Percentiles rank a stretch among this genome's conserved stretches.
phyloP scores from a whole-genome alignment of 2,329 filamentous ascomycete genomes.

The Purpureocillium lavendulum region DNA sequence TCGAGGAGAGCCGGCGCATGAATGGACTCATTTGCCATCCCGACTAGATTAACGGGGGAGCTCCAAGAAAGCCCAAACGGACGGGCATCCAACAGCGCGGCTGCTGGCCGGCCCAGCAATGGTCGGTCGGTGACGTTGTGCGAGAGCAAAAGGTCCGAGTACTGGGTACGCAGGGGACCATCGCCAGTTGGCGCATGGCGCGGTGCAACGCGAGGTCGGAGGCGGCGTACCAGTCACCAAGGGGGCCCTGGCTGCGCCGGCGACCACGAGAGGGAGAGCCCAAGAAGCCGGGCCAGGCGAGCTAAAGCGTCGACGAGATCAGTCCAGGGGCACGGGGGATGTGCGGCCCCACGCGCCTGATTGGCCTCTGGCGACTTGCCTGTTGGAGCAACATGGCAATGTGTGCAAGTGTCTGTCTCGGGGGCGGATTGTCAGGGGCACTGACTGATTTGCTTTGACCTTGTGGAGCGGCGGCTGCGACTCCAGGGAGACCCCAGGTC shows the following conservation, averaged over 20 bases:
- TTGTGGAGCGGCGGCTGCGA: too few species aligned
- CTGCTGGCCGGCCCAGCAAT: neutral
- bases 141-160: neutral
- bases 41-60: constrained; percentile 5
- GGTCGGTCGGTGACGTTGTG: neutral
- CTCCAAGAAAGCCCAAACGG: constrained; percentile 4
- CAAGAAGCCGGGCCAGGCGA: too few species aligned
- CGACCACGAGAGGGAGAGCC: neutral
- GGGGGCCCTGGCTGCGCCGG: too few species aligned
- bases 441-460: neutral
- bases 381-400: neutral
- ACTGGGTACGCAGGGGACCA: neutral
- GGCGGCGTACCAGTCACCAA: neutral
- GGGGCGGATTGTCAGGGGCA: constrained; percentile 1
- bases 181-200: neutral
- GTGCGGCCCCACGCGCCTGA: neutral
- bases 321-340: neutral
- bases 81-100: neutral
- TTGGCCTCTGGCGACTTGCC: constrained; percentile 2
- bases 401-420: too few species aligned
- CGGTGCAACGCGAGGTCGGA: neutral
- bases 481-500: too few species aligned
- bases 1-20: neutral
- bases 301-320: neutral
- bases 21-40: neutral